Evolutionary conservation across 768 basidiomycete genomes (phyloP).

Genomic region (Rubroboletus satanas): DNA sequence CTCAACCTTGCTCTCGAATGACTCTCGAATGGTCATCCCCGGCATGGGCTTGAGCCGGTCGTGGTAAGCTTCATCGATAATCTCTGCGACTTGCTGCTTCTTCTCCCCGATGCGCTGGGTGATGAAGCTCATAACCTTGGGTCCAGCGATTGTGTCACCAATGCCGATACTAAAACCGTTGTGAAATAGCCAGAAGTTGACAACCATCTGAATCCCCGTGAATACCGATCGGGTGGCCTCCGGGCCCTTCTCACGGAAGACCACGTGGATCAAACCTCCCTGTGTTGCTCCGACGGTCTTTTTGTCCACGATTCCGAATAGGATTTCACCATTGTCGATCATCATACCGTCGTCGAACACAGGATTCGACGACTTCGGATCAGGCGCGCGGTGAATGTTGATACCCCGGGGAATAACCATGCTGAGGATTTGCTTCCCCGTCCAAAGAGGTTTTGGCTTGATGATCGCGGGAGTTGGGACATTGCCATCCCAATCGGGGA

Average conservation of each 20-base stretch:
- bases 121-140: conserved; percentile 82
- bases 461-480: conserved; percentile 92
- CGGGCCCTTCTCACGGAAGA: conserved; percentile 96
- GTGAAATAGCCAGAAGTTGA: conserved; percentile 99
- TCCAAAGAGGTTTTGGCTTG: conserved; percentile 97
- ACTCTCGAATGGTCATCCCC: conserved; percentile 99
- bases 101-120: conserved; percentile 76
- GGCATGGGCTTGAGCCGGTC: conserved; percentile 87
- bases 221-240: conserved; percentile 88
- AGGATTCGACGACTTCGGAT: conserved; percentile 75
- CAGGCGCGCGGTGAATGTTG: conserved; percentile 82
- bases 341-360: conserved; percentile 91
- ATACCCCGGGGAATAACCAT: conserved; percentile 93
- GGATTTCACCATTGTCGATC: conserved; percentile 94
- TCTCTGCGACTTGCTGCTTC: conserved; percentile 71
- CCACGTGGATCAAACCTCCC: conserved; percentile 92
- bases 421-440: conserved; percentile 93
- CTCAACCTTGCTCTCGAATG: conserved; percentile 92
- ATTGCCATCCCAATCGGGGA: conserved; percentile 94
- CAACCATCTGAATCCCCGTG: conserved; percentile 90
- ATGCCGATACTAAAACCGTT: conserved; percentile 99
- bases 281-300: conserved; percentile 97
- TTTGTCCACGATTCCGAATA: conserved; percentile 96
- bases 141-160: conserved; percentile 95
- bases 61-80: conserved; percentile 80